Percentiles rank a stretch among this genome's conserved stretches.
These are phyloP conservation scores for Aspergillus bridgeri DNA, from an alignment of 495 filamentous ascomycete species.

Conservation along the genomic window DNA sequence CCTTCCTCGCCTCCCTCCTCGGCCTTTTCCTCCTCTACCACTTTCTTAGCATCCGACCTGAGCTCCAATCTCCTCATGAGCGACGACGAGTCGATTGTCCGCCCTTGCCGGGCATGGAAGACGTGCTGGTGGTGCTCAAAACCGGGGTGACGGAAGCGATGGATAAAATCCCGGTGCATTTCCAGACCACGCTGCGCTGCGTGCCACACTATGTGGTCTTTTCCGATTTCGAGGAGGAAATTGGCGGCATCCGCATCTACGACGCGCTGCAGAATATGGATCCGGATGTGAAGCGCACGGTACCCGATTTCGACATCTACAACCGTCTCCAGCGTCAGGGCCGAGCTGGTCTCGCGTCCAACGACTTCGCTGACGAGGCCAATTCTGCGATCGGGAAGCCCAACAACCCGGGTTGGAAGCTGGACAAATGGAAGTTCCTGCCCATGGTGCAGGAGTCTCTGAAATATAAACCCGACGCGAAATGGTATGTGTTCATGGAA, in stretches of 20 bases:
- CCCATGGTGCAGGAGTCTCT: conserved; percentile 52
- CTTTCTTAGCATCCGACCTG: conserved; percentile 25
- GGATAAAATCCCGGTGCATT: conserved; percentile 47
- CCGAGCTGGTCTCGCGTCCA: conserved; percentile 35
- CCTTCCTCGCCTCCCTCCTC: conserved; percentile 24
- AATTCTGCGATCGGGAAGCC: conserved; percentile 47
- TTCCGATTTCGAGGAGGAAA: conserved; percentile 51
- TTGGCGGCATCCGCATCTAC: conserved; percentile 45
- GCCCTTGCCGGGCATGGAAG: conserved; percentile 39
- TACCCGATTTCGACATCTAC: conserved; percentile 52
- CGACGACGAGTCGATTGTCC: conserved; percentile 29
- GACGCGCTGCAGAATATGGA: conserved; percentile 47
- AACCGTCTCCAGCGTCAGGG: conserved; percentile 42
- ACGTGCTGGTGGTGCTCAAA: conserved; percentile 46
- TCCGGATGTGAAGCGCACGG: conserved; percentile 27
- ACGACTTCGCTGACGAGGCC: conserved; percentile 42
- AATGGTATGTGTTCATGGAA: conserved; percentile 70
- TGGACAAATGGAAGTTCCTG: conserved; percentile 60
- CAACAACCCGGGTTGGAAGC: conserved; percentile 51
- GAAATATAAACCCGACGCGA: conserved; percentile 41
- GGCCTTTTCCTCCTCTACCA: conserved; percentile 34
- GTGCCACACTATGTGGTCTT: conserved; percentile 53
- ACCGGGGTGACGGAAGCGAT: conserved; percentile 44
- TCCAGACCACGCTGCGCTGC: conserved; percentile 50
- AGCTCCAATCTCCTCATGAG: conserved; percentile 14